Percentiles rank a stretch among this genome's conserved stretches.
Conservation (phyloP, 768 basidiomycete species). For the Psilocybe cyanescens region DNA sequence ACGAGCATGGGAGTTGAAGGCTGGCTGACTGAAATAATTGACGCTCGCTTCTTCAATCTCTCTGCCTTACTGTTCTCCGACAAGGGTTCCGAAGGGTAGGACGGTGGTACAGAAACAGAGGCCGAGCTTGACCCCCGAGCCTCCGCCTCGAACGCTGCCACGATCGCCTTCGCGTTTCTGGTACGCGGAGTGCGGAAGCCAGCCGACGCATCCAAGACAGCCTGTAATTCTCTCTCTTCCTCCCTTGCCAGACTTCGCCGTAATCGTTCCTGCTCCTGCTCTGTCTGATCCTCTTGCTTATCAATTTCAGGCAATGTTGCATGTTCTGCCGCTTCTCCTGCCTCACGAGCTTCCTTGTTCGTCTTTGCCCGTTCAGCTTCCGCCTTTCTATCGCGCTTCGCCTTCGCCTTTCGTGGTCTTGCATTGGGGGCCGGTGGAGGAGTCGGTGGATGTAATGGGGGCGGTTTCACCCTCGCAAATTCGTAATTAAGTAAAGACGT, state of each 20-base stretch:
- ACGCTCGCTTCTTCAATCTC: slow-evolving; percentile 32
- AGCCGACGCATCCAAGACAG: slow-evolving; percentile 40
- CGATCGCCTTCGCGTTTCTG: slow-evolving; percentile 45
- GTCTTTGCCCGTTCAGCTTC: slow-evolving; percentile 37
- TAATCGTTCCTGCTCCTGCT: slow-evolving; percentile 5
- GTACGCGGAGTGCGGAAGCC: slow-evolving; percentile 56
- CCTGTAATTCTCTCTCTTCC: slow-evolving; percentile 19
- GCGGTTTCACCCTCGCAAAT: slow-evolving; percentile 62
- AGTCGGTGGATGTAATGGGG: slow-evolving; percentile 36
- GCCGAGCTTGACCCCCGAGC: slow-evolving; percentile 16
- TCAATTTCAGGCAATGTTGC: slow-evolving; percentile 11
- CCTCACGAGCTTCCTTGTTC: slow-evolving; percentile 35
- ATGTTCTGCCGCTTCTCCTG: slow-evolving; percentile 23
- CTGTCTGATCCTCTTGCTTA: not conserved
- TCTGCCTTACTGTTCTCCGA: slow-evolving; percentile 7
- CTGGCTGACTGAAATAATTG: slow-evolving; percentile 23
- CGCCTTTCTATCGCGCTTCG: slow-evolving; percentile 42
- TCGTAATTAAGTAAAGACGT: slow-evolving; percentile 72
- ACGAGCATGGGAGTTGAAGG: slow-evolving; percentile 59
- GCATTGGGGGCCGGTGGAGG: slow-evolving; percentile 53
- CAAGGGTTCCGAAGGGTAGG: slow-evolving; percentile 3
- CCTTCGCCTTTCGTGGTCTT: slow-evolving; percentile 39
- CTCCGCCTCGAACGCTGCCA: slow-evolving; percentile 45
- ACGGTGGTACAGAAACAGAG: not conserved
- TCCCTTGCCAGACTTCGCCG: slow-evolving; percentile 4